Evolutionary conservation across 345 rosid genomes (phyloP), one percentile per base, ranked within the genome.

Genomic region (Erodium maritimum): DNA sequence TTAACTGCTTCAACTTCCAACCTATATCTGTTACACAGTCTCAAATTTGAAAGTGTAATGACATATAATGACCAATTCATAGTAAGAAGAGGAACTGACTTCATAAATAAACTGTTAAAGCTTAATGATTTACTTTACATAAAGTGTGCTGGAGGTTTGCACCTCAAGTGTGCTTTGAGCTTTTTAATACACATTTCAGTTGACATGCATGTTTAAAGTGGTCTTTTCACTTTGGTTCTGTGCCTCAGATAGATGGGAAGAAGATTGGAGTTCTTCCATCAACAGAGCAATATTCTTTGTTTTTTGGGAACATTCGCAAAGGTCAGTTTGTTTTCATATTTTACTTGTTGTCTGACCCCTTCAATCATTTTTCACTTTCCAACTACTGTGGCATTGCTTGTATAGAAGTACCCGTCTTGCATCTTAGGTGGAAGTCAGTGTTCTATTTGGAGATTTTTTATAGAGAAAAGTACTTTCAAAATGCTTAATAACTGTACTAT

Each of bases 281-380:
- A 51, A 51, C 54, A 51, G 54, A 51, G 54, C 54, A 51, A 51
- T 17, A n/a, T 51, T 51, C 54, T 19, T 51, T 51, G 54, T 51
- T 51, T 51, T n/a, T 51, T 5, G 54, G 54, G 21, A 51, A 51
- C 54, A 13, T 51, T 51, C 54, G 54, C 54, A 51, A 51, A 51
- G 54, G 54, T 51, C 54, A 51, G 54, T n/a, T 51, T 51, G 21
- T 17, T 50, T 13, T 50, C 53, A 50, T 46, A 46, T 46, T 46
- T 4, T 46, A 46, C 2, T 46, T 17, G 51, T 10, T 11, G 51
- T 46, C 5, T 46, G n/a, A 46, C 8, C 34, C 34, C 46, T 37
- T 37, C 46, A 5, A 37, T 37, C 46, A 16, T 50, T 50, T 25
- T 18, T 17, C 53, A 50, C 18, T 2, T 3, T 50, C 19, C 53